Conservation (phyloP, 495 filamentous ascomycete species). For the Parmelia sp. region DNA sequence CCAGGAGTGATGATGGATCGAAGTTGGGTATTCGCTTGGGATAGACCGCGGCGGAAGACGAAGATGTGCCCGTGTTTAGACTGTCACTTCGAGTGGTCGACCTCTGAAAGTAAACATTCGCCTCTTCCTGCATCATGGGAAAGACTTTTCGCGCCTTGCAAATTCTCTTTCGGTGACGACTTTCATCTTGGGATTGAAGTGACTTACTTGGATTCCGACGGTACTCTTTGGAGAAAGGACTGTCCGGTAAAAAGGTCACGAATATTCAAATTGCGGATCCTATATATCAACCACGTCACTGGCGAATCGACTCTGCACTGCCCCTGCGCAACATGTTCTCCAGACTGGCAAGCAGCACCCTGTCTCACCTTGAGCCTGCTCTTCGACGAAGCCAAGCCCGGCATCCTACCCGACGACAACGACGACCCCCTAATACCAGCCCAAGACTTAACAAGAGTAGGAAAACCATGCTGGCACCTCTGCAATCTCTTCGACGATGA, state of each 20-base stretch:
- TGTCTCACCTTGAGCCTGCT: background rate
- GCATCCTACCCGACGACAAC: background rate
- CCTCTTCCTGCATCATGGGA: background rate
- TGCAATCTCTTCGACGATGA: background rate
- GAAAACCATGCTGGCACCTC: background rate
- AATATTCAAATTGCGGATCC: background rate
- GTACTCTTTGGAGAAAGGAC: background rate
- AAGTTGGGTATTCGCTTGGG: background rate
- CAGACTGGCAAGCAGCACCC: background rate
- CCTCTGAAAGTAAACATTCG: background rate
- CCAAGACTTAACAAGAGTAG: background rate
- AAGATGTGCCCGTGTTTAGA: background rate
- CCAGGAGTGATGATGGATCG: background rate
- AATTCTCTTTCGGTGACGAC: background rate
- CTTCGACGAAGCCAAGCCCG: background rate
- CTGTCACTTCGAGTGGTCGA: background rate
- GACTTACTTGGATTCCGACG: background rate
- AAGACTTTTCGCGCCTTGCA: background rate
- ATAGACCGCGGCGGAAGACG: background rate
- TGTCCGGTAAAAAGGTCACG: background rate
- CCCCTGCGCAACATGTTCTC: background rate
- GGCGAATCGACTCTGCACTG: slow-evolving; percentile 1
- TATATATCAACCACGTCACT: background rate
- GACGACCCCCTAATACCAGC: background rate
- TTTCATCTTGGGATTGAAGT: background rate